phyloP scores from a whole-genome alignment of 2,329 filamentous ascomycete genomes.

The Arthrobotrys entomopaga region DNA sequence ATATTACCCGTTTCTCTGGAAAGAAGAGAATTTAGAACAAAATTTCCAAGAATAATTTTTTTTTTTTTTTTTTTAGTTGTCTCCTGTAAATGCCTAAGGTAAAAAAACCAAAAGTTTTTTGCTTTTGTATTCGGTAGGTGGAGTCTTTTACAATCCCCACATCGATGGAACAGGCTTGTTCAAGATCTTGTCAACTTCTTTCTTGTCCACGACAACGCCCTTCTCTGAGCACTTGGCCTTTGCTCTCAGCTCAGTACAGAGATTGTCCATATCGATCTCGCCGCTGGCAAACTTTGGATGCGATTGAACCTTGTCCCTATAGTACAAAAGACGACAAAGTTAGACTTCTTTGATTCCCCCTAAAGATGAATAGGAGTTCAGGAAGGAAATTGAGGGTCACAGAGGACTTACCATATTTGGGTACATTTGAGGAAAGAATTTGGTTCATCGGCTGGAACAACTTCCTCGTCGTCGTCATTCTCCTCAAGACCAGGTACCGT shows the following conservation, averaged over 20 bases:
- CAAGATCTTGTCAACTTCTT: constrained; percentile 75
- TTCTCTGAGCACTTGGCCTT: constrained; percentile 95
- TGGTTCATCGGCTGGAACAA: constrained; percentile 70
- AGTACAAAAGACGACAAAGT: constrained; percentile 27
- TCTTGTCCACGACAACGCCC: constrained; percentile 87
- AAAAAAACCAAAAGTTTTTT: constrained; percentile 6
- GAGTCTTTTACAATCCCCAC: constrained; percentile 48
- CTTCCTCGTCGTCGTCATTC: constrained; percentile 73
- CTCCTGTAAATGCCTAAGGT: constrained; percentile 54
- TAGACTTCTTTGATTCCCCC: constrained; percentile 53
- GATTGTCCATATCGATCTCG: constrained; percentile 90
- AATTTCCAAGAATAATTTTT: constrained; percentile 10
- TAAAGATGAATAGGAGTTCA: constrained; percentile 22
- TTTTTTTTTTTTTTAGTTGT: constrained; percentile 25
- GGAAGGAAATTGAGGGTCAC: background rate
- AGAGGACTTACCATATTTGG: constrained; percentile 82
- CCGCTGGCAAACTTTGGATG: constrained; percentile 79
- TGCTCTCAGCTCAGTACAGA: constrained; percentile 91
- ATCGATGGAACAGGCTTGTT: constrained; percentile 55
- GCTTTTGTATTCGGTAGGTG: constrained; percentile 20
- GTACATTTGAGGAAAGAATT: constrained; percentile 81
- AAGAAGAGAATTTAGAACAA: constrained; percentile 3
- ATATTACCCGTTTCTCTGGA: constrained; percentile 49
- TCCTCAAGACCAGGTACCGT: constrained; percentile 61
- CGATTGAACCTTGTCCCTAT: constrained; percentile 75